Base-by-base conservation (phyloP, 1,139 yeast genomes). In the Candida frijolesensis region DNA sequence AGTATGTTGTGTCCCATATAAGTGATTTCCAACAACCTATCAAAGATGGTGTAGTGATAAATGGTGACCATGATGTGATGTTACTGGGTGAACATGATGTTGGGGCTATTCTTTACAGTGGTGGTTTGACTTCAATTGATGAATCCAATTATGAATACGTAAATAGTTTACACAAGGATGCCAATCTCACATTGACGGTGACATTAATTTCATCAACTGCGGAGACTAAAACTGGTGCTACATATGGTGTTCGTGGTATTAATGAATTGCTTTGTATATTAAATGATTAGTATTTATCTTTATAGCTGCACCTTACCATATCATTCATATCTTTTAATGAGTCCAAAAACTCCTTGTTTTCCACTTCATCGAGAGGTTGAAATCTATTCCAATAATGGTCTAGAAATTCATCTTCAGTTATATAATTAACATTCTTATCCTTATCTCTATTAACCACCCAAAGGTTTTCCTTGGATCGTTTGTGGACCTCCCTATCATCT, bases 401-500 rank as follows among this genome's bases (percentile, higher is more conserved):
- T 30, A 78, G 70, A 59, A 89, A 88, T 61, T 89, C 96, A 2
- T 71, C 73, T 47, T 78, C 80, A 1, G 78, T 72, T 4, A 78
- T 68, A 30, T 61, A 64, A 41, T 54, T 64, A 0, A 65, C 46
- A 25, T 14, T 27, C 8, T 42, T 37, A 5, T 72, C 73, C 49
- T 72, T 72, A 15, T 79, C 78, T 53, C 88, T 64, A 29, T 76
- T 76, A 0, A 87, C 83, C 12, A 83, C 80, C 96, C 96, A 89
- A 33, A 85, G 71, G 22, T 76, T 79, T 61, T 90, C 96, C 58
- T 89, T 88, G 14, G 87, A 80, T 52, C 88, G 77, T 62, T 90
- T 90, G 58, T 87, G 90, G 8, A 94, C 74, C 63, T 90, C 97
- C 57, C 96, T 71, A 63, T 90, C 96, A 54, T 87, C 94, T 63